Evolutionary conservation across 352 stramenopile species (phyloP).

Genomic region (Phytophthora melonis): DNA sequence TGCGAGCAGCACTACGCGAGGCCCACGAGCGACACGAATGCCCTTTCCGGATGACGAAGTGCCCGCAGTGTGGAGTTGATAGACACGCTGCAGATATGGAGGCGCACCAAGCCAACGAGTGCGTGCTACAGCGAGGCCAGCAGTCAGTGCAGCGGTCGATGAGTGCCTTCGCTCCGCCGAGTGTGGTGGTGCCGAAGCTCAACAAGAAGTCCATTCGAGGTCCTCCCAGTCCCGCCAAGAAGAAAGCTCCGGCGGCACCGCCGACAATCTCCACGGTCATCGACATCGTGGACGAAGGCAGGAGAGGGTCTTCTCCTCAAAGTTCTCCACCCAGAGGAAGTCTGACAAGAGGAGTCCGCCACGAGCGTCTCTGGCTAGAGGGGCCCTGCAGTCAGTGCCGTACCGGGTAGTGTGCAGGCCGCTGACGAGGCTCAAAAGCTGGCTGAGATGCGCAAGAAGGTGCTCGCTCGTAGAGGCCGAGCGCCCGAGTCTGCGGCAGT

Average conservation of each 20-base stretch:
- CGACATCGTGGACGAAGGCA: conserved; percentile 5
- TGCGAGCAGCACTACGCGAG: conserved; percentile 56
- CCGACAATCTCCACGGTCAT: conserved; percentile 9
- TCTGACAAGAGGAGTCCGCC: background rate
- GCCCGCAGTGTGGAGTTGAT: conserved; percentile 46
- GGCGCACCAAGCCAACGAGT: conserved; percentile 51
- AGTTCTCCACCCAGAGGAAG: background rate
- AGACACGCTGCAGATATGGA: conserved; percentile 56
- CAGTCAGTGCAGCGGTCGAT: conserved; percentile 11
- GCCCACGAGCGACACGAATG: conserved; percentile 70
- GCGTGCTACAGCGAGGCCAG: conserved; percentile 43
- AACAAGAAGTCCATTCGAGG: conserved; percentile 31
- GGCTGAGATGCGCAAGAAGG: conserved; percentile 56
- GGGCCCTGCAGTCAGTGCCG: background rate
- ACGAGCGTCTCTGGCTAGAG: background rate
- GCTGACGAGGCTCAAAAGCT: conserved; percentile 48
- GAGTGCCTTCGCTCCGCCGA: conserved; percentile 15
- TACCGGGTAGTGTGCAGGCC: conserved; percentile 15
- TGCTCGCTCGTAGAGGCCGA: conserved; percentile 40
- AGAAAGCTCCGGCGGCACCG: conserved; percentile 1
- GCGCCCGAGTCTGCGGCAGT: conserved; percentile 5
- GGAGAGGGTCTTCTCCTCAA: background rate
- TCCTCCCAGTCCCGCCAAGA: conserved; percentile 18
- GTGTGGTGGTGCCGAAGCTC: conserved; percentile 24
- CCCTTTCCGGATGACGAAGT: conserved; percentile 44